phyloP scores from a whole-genome alignment of 257 asterid species.

The Verbena officinalis region DNA sequence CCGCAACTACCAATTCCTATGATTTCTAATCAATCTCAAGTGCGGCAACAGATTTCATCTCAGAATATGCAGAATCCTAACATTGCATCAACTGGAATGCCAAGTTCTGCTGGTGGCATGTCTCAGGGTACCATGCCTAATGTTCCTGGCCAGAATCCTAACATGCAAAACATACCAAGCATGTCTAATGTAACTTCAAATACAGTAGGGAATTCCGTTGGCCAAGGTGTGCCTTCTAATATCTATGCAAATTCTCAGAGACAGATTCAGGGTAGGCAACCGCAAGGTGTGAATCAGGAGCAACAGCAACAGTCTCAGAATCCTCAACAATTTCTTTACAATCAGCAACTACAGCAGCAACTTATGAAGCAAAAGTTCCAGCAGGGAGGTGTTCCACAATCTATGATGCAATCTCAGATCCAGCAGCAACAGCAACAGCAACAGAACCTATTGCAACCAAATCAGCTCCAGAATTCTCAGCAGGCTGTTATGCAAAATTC shows the following conservation, averaged over 20 bases:
- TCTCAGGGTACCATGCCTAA: constrained; percentile 65
- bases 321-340: constrained; percentile 71
- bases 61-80: constrained; percentile 73
- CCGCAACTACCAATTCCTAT: constrained; percentile 63
- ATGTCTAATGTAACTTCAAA: constrained; percentile 60
- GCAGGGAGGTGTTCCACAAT: constrained; percentile 65
- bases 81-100: constrained; percentile 64
- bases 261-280: constrained; percentile 76
- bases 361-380: constrained; percentile 72
- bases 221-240: constrained; percentile 74
- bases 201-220: constrained; percentile 66
- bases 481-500: constrained; percentile 83
- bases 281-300: constrained; percentile 66
- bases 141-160: constrained; percentile 71
- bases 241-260: constrained; percentile 79
- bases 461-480: constrained; percentile 86
- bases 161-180: constrained; percentile 69
- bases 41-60: constrained; percentile 71
- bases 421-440: constrained; percentile 63
- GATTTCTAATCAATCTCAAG: constrained; percentile 71
- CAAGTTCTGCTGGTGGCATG: constrained; percentile 66
- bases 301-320: constrained; percentile 79
- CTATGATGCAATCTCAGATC: constrained; percentile 71
- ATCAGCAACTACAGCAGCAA: constrained; percentile 80
- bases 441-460: constrained; percentile 67